These are phyloP conservation scores for Petunia axillaris DNA, from an alignment of 257 asterid species.

Conservation along the genomic window DNA sequence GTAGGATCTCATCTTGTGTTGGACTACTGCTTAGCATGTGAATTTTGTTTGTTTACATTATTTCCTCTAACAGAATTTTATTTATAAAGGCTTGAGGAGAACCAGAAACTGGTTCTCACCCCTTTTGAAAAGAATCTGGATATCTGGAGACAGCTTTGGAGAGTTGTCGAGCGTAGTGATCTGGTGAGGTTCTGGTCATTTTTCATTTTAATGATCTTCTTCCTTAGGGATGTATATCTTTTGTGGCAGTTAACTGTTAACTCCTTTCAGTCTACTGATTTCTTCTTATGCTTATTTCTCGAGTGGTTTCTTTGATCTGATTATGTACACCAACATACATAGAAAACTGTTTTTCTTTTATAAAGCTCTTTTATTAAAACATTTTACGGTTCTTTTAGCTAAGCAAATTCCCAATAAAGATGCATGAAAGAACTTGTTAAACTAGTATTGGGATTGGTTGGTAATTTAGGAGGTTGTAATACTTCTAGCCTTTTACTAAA, in stretches of 20 bases:
- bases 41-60: constrained; percentile 1
- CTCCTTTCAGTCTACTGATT: not conserved
- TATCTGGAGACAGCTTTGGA: constrained; percentile 99
- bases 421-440: constrained; percentile 18
- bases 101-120: constrained; percentile 87
- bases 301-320: constrained; percentile 11
- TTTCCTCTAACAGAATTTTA: constrained; percentile 8
- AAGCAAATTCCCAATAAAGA: not conserved
- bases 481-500: not conserved
- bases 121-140: constrained; percentile 98
- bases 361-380: not conserved
- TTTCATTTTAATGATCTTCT: not conserved
- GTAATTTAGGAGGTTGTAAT: not conserved
- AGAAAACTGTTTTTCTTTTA: not conserved
- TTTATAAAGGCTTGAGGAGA: constrained; percentile 86
- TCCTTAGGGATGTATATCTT: not conserved
- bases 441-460: not conserved
- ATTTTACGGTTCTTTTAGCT: not conserved
- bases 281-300: not conserved
- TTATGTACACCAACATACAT: not conserved
- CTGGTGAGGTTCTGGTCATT: constrained; percentile 60
- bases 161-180: constrained; percentile 99
- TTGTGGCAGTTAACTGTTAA: not conserved
- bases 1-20: constrained; percentile 10
- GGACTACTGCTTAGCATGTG: not conserved